Evolutionary conservation across 169 alveolate species (phyloP), one percentile per base, ranked within the genome.

Genomic region (Plasmodium billcollinsi): DNA sequence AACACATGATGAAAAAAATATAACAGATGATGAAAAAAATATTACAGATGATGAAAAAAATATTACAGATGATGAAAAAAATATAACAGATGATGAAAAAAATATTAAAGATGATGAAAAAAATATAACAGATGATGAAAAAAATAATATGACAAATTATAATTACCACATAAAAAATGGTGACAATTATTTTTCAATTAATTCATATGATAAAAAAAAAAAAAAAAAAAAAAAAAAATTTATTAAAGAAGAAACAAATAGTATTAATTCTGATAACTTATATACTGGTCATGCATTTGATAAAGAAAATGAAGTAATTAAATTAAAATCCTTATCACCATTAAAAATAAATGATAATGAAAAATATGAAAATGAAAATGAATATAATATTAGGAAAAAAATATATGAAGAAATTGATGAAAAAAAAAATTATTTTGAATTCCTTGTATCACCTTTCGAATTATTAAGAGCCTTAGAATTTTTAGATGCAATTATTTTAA

Each of bases 391-490:
- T 15, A 43, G 90, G 59, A 80, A 80, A 69, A 80, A 58, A 18
- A 58, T 80, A 33, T 80, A 80, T 69, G 73, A 67, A 67, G 62
- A 33, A 20, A 43, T 69, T 8, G 83, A 80, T 24, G 83, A 69
- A 18, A 69, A 56, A 15, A 69, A 67, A 6, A 66, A 69, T n/a
- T 29, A 20, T 15, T 14, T 80, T 21, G 90, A 80, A 43, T 80
- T 80, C 58, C 90, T 80, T 50, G 90, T 80, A 0, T 80, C 85
- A 6, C 90, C 70, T 8, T 69, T 69, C 29, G 83, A 80, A 69
- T 39, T 80, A 69, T 72, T 80, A 70, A 80, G 74, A 12, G 85
- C 90, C 15, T 26, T 80, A 21, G 90, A 80, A 43, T 80, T 80
- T 24, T 21, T 80, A 21, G 73, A 80, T 33, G 76, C 90, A 3